Evolutionary conservation across 805 yeast species (phyloP), one percentile per base, ranked within the genome.

Genomic region (Saccharomycopsis lassenensis): DNA sequence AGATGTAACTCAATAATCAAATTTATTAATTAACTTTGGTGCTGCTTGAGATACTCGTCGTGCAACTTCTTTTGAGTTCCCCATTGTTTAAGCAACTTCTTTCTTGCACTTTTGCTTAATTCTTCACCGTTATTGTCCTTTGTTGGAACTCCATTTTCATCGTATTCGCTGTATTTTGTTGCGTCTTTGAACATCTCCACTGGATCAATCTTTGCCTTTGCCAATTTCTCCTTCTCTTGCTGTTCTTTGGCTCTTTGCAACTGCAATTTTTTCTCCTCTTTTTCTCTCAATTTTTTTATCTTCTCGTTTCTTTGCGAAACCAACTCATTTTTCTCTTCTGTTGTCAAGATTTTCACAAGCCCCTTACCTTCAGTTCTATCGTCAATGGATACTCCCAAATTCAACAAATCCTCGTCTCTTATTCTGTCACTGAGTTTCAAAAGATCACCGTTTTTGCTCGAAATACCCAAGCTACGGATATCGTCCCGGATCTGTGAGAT

Each of bases 31-130:
- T 7, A 10, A 15, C 29, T n/a, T n/a, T n/a, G n/a, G n/a, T n/a
- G n/a, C n/a, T n/a, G n/a, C n/a, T n/a, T n/a, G 17, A 31, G 48
- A 35, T 71, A 85, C 51, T 80, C 85, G 20, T 77, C 75, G 54
- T 86, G 74, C 24, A 87, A 66, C 63, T 86, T 86, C 52, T 76
- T 76, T 56, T 91, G 98, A 32, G 69, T 77, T 37, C 77, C 84
- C 57, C 73, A 75, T 51, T 68, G 78, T 61, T 91, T 91, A 44
- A 63, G 57, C 47, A 91, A 63, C 61, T 89, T 89, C 71, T 91
- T 91, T 42, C 65, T 63, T 61, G 78, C 74, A 55, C 94, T 82
- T 63, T 91, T 91, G 27, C 91, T 69, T 4, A 91, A 68, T 46
- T 81, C 91, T 47, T 75, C 84, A 8, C 97, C 97, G 7, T 71